Base-by-base conservation (phyloP, 108 stramenopile genomes). In the Pseudonitzschia pungens region DNA sequence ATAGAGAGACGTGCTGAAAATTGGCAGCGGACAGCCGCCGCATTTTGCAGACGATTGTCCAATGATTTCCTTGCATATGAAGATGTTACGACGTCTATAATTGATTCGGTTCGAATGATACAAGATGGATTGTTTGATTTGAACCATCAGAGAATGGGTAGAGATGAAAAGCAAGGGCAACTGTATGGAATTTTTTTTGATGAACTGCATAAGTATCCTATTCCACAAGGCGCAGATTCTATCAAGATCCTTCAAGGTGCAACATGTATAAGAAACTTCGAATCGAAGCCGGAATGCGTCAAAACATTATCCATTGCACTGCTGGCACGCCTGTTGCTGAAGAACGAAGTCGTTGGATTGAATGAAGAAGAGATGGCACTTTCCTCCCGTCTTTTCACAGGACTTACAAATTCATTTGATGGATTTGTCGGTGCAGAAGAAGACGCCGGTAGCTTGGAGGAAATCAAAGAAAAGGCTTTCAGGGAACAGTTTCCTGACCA, bases 401-500 rank as follows among this genome's bases (percentile, higher is more conserved):
- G 43, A 9, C 28, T 77, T n/a, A 41, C 45, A 8, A 36, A 24
- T 22, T 48, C 56, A 22, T 44, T 31, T 53, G 41, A 65, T 33
- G 36, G 24, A 6, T 36, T 56, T 8, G 51, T 67, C 15, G 65
- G 66, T 18, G 26, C 6, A 1, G 15, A 77, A 9, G 64, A 68
- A 8, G 51, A 73, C 15, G 16, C 59, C 32, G 27, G 59, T 42
- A 72, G 60, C 10, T 79, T 90, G 6, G 72, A 69, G 56, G 93
- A 84, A 16, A 36, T 66, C 14, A 83, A 90, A 28, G 89, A 96
- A 69, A 71, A 66, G 57, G 68, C 84, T 27, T 88, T 90, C 42
- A 69, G 93, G 64, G 93, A 94, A 21, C 92, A 95, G 59, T 98
- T 98, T 68, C 97, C 97, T 20, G 91, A 97, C 71, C 95, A 94